Evolutionary conservation across 257 asterid genomes (phyloP).

Genomic region (Dorcoceras hygrometricum): DNA sequence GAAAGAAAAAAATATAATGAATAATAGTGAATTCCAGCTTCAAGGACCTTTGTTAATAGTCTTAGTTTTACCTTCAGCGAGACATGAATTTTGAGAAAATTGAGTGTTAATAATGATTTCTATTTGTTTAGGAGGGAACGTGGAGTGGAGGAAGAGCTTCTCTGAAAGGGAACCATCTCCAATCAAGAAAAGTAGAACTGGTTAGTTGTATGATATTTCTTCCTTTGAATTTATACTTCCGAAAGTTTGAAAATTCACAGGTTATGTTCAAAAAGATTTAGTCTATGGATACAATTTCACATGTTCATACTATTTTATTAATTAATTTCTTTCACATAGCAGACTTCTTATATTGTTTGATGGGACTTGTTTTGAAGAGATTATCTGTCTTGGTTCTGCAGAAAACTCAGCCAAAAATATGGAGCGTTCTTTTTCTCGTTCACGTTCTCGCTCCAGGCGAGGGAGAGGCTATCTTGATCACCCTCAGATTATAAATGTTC

Average conservation of each 20-base stretch:
- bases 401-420: constrained; percentile 45
- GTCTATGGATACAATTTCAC: not conserved
- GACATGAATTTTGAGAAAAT: constrained; percentile 24
- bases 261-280: not conserved
- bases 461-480: constrained; percentile 56
- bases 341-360: not conserved
- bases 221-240: not conserved
- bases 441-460: constrained; percentile 39
- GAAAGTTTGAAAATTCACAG: not conserved
- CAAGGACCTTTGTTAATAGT: not conserved
- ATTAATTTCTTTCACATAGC: not conserved
- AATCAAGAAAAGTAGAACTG: constrained; percentile 75
- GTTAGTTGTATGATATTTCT: constrained; percentile 34
- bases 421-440: constrained; percentile 39
- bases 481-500: constrained; percentile 66
- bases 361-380: constrained; percentile 12
- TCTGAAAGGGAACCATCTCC: constrained; percentile 81
- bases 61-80: too few species aligned
- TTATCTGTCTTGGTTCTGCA: constrained; percentile 24
- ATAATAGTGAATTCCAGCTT: not conserved
- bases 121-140: constrained; percentile 57
- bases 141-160: constrained; percentile 79
- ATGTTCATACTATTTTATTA: not conserved
- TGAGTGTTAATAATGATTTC: constrained; percentile 24
- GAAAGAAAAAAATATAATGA: not conserved